Conservation (phyloP, 2,329 filamentous ascomycete species). For the Trichoderma sp. region DNA sequence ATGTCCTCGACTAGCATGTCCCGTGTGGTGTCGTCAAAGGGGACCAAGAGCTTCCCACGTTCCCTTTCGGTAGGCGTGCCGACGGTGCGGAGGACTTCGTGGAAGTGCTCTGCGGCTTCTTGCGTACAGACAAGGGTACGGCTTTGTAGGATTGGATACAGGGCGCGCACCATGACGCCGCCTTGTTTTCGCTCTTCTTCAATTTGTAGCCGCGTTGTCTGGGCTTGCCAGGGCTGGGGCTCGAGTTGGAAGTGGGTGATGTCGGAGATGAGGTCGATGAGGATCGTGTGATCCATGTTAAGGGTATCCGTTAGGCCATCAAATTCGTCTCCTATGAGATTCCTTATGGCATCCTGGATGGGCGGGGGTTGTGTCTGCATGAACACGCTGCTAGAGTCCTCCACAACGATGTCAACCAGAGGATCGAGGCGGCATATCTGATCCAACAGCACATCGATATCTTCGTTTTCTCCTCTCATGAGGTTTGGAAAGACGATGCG, state of each 20-base stretch:
- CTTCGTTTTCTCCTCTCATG: constrained; percentile 29
- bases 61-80: constrained; percentile 41
- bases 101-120: constrained; percentile 43
- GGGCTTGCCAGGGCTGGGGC: constrained; percentile 37
- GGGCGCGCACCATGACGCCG: constrained; percentile 37
- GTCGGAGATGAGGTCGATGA: constrained; percentile 44
- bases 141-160: constrained; percentile 39
- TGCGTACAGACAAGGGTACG: constrained; percentile 41
- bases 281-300: constrained; percentile 45
- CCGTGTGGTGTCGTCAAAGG: constrained; percentile 27
- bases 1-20: constrained; percentile 21
- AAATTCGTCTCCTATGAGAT: constrained; percentile 36
- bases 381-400: constrained; percentile 33
- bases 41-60: constrained; percentile 38
- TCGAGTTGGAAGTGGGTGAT: constrained; percentile 40
- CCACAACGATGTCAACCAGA: constrained; percentile 37
- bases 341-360: constrained; percentile 33
- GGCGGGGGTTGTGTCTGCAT: constrained; percentile 28
- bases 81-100: constrained; percentile 39
- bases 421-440: constrained; percentile 35
- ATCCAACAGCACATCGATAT: constrained; percentile 37
- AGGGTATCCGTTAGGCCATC: constrained; percentile 38
- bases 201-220: constrained; percentile 37
- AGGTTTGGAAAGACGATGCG: constrained; percentile 40
- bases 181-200: constrained; percentile 36